These are phyloP conservation scores for Bryoerythrophyllum caledonicum DNA, from an alignment of 225 moss, liverwort and hornwort species.

Conservation along the genomic window DNA sequence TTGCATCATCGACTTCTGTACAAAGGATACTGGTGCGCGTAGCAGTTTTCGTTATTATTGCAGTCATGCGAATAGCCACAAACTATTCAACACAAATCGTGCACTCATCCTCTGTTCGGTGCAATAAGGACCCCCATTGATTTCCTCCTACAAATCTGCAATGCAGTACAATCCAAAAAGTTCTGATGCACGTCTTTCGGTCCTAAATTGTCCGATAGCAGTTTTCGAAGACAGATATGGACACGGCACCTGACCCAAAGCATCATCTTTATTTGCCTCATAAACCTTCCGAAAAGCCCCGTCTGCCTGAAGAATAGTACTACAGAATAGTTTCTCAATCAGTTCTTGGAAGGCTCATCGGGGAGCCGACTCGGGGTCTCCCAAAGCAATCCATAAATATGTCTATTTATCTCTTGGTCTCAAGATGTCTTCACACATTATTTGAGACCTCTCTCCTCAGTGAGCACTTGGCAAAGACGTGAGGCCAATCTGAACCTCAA, in stretches of 20 bases:
- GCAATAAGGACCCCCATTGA: not conserved
- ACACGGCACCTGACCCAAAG: not conserved
- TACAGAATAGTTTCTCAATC: constrained; percentile 5
- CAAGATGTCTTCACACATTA: constrained; percentile 25
- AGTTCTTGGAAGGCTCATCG: constrained; percentile 7
- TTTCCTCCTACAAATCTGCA: not conserved
- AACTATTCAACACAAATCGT: not conserved
- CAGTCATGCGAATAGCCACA: not conserved
- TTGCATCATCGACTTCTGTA: not conserved
- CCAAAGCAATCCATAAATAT: constrained; percentile 14
- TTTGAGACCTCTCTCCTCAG: constrained; percentile 32
- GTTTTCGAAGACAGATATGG: not conserved
- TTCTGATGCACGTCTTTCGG: not conserved
- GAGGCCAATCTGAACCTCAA: constrained; percentile 45
- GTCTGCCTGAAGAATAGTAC: not conserved
- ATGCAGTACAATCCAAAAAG: not conserved
- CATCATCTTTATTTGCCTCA: constrained; percentile 8
- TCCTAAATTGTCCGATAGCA: not conserved
- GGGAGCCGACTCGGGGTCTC: constrained; percentile 16
- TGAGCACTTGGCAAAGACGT: constrained; percentile 17
- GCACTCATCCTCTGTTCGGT: not conserved
- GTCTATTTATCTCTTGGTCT: constrained; percentile 7
- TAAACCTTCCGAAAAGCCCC: not conserved
- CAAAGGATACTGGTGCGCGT: not conserved
- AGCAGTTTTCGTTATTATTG: not conserved